A percentile compares a stretch with the other conserved stretches of the same genome.
Evolutionary conservation across 148 eudicot genomes (phyloP).

Genomic region (Dysphania ambrosioides): DNA sequence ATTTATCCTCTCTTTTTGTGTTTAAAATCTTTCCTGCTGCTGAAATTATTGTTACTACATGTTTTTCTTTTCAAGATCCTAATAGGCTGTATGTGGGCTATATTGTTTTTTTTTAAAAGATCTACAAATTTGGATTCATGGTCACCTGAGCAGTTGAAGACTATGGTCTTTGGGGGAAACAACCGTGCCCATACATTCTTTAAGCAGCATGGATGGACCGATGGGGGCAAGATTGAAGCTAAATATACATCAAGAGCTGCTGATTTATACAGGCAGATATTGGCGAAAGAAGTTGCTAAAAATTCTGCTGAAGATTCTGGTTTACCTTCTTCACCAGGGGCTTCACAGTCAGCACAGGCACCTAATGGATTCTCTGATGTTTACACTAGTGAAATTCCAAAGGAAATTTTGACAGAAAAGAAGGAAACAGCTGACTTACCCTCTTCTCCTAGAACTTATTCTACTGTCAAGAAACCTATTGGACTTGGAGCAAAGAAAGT

Average conservation of each 20-base stretch:
- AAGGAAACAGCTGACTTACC: slow-evolving; percentile 47
- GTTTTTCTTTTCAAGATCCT: not conserved
- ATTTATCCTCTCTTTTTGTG: too few species aligned
- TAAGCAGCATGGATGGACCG: slow-evolving; percentile 98
- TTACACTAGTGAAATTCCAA: slow-evolving; percentile 37
- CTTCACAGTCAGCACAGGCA: slow-evolving; percentile 50
- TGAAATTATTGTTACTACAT: too few species aligned
- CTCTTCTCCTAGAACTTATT: slow-evolving; percentile 50
- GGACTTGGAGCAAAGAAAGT: slow-evolving; percentile 79
- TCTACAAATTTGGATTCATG: slow-evolving; percentile 97
- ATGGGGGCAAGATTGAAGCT: slow-evolving; percentile 94
- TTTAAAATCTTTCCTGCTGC: too few species aligned
- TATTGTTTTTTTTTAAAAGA: slow-evolving; percentile 42
- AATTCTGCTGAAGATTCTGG: slow-evolving; percentile 56
- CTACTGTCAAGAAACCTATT: slow-evolving; percentile 72
- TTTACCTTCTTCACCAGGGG: slow-evolving; percentile 77
- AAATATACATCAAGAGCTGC: slow-evolving; percentile 98
- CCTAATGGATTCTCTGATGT: slow-evolving; percentile 58
- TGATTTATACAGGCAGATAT: slow-evolving; percentile 78
- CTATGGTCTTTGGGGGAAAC: slow-evolving; percentile 91
- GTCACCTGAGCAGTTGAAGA: slow-evolving; percentile 89
- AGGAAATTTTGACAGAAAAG: slow-evolving; percentile 45
- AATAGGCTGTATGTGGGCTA: not conserved
- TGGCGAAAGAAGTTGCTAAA: slow-evolving; percentile 93
- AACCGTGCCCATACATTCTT: slow-evolving; percentile 91